Conservation (phyloP, 257 asterid genomes). For the Nicotiana paniculata region DNA sequence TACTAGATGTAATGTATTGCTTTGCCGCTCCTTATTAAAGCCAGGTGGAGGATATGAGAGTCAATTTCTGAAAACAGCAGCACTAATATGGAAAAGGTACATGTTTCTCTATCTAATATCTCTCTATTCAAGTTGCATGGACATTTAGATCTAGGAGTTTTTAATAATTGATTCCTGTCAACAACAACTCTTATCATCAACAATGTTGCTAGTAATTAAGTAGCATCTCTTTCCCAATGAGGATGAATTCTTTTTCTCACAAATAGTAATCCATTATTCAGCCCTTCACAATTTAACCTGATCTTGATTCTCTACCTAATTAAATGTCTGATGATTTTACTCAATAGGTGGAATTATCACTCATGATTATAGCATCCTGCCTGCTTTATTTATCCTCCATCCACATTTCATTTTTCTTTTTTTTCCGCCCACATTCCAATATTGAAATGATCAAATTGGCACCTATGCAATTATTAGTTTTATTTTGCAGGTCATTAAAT, state of each 20-base stretch:
- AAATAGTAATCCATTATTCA: neutral
- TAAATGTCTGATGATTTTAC: neutral
- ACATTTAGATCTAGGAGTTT: neutral
- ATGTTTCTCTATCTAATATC: neutral
- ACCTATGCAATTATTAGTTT: neutral
- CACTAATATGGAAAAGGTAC: constrained; percentile 23
- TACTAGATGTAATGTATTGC: constrained; percentile 19
- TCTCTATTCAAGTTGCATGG: neutral
- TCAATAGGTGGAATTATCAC: neutral
- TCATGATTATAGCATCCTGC: neutral
- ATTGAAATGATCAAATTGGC: neutral
- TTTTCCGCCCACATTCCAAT: neutral
- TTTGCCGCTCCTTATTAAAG: constrained; percentile 29
- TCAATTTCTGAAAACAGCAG: constrained; percentile 23
- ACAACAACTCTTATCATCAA: neutral
- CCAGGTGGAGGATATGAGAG: constrained; percentile 30
- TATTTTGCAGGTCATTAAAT: constrained; percentile 22
- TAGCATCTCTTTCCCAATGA: neutral
- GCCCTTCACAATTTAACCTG: neutral
- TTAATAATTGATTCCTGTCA: neutral
- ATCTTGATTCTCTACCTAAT: neutral
- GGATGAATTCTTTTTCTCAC: neutral
- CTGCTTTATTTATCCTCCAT: neutral
- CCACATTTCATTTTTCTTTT: neutral
- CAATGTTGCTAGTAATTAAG: neutral